Evolutionary conservation across 305 asterid species (phyloP).

Genomic region (Rubia tinctorum): DNA sequence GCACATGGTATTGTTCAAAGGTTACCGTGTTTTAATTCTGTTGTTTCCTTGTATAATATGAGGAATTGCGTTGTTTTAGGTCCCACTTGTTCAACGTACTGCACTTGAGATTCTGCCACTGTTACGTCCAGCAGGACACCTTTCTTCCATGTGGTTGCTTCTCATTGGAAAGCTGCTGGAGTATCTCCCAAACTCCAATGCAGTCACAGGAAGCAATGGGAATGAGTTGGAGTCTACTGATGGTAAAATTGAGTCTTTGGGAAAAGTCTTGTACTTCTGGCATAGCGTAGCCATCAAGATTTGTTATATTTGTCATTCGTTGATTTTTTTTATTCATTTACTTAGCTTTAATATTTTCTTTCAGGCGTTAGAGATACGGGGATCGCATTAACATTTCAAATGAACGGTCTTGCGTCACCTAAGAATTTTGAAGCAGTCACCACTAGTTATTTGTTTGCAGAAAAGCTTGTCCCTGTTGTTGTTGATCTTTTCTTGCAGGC

Average conservation of each 20-base stretch:
- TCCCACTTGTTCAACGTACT: constrained; percentile 85
- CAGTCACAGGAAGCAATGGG: constrained; percentile 46
- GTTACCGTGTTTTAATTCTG: neutral
- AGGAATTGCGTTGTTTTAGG: constrained; percentile 42
- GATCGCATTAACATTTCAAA: constrained; percentile 35
- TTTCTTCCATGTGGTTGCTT: constrained; percentile 76
- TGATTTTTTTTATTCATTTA: neutral
- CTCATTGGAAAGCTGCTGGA: constrained; percentile 63
- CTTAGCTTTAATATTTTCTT: neutral
- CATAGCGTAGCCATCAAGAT: constrained; percentile 1
- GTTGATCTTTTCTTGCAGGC: constrained; percentile 77
- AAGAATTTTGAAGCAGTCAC: constrained; percentile 31
- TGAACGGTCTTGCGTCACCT: constrained; percentile 39
- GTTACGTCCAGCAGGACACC: constrained; percentile 73
- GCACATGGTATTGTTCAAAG: neutral
- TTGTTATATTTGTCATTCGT: neutral
- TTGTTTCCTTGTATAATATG: neutral
- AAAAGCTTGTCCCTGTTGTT: constrained; percentile 78
- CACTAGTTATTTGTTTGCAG: constrained; percentile 58
- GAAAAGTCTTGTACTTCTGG: neutral
- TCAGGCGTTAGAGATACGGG: constrained; percentile 26
- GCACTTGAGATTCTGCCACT: constrained; percentile 74
- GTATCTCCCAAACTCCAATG: constrained; percentile 73
- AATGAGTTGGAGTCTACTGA: constrained; percentile 35
- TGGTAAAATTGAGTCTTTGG: constrained; percentile 7